phyloP scores from a whole-genome alignment of 768 basidiomycete genomes.

The Pulveroboletus frians region DNA sequence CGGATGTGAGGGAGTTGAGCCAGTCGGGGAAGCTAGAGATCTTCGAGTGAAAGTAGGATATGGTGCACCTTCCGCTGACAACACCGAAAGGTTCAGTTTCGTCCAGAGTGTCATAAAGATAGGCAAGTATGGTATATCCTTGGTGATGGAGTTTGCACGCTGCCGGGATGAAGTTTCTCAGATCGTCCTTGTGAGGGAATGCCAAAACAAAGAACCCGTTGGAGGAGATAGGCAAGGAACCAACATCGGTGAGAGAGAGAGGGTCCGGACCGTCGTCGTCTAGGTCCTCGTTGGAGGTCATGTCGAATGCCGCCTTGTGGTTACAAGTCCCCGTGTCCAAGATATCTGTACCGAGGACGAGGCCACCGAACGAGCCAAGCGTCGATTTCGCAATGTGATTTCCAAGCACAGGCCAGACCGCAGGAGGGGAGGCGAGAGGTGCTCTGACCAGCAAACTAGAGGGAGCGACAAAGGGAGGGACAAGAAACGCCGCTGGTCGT shows the following conservation, averaged over 20 bases:
- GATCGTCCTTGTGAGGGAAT: conserved; percentile 33
- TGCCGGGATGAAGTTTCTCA: conserved; percentile 30
- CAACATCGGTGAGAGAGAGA: background rate
- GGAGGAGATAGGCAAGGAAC: conserved; percentile 1
- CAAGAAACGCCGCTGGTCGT: conserved; percentile 44
- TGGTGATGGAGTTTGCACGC: conserved; percentile 32
- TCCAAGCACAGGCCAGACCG: conserved; percentile 25
- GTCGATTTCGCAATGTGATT: conserved; percentile 26
- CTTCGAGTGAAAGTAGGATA: conserved; percentile 16
- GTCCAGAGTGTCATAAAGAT: conserved; percentile 27
- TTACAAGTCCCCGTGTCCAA: background rate
- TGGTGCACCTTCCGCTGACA: conserved; percentile 12
- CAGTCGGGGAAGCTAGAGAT: conserved; percentile 23
- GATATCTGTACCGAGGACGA: conserved; percentile 26
- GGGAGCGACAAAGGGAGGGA: conserved; percentile 59
- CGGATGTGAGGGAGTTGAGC: conserved; percentile 25
- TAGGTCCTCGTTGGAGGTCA: background rate
- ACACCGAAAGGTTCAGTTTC: background rate
- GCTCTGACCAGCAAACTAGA: conserved; percentile 18
- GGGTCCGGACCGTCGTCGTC: background rate
- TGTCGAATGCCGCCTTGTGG: background rate
- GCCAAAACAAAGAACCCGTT: conserved; percentile 32
- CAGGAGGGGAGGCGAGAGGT: conserved; percentile 13
- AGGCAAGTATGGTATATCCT: conserved; percentile 28
- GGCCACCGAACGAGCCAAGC: conserved; percentile 34